Base-by-base conservation (phyloP, 768 basidiomycete species). In the Termitomyces sp. region DNA sequence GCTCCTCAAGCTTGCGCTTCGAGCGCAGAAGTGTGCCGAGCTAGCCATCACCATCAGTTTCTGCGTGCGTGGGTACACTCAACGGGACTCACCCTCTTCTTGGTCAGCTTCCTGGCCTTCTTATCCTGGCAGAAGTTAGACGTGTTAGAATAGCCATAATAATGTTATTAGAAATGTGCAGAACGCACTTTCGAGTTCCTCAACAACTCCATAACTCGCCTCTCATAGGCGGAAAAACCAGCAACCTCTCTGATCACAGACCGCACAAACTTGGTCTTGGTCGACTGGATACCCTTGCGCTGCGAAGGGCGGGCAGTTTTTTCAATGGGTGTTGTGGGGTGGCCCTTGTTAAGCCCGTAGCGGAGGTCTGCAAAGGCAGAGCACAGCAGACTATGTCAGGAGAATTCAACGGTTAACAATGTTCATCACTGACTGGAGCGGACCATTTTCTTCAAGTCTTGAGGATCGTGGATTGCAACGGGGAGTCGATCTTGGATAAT, bases 1-100 rank as follows among this genome's bases (percentile, higher is more conserved):
- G 85, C 78, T 99, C 96, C 77, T 99, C 97, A 71, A 99, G 75
- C 85, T 99, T 99, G 80, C 94, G 88, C 80, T 98, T 99, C 66
- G 95, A 96, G 67, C 97, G 93, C 70, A 95, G 80, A 65, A 98
- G 84, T n/a, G 97, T 98, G 38, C 97, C 97, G 69, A 99, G 88
- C 94, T 94, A 67, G 28, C 48, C 38, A 56, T 57, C 38, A 54
- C 58, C 58, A 51, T 55, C 45, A 52, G 57, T 36, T 22, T 20
- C 5, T 38, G n/a, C 38, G 14, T 45, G 24, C 57, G 10, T 7
- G 3, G 44, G 52, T 33, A 53, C 53, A 30, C 32, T n/a, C 47
- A 54, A 5, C 40, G 85, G 11, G 88, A 66, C 64, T 56, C 69
- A 97, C 96, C 82, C 94, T 88, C 82, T 96, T 98, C 88, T 99